Conservation (phyloP, 441 rosid species). For the Geranium incanum region DNA sequence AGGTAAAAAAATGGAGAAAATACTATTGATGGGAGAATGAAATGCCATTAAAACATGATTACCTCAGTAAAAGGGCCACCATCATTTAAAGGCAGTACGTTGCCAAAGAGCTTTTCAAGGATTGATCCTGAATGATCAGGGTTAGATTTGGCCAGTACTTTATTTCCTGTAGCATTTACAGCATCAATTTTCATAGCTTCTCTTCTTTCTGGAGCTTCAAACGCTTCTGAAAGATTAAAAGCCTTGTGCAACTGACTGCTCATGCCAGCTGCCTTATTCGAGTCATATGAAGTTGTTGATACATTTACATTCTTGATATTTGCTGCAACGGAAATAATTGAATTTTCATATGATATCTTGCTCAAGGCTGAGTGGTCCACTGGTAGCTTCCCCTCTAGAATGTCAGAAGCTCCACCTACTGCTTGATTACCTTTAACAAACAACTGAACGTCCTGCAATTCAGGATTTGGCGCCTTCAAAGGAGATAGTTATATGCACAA, state of each 20-base stretch:
- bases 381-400: slow-evolving; percentile 34
- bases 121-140: slow-evolving; percentile 46
- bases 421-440: slow-evolving; percentile 33
- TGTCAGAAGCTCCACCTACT: slow-evolving; percentile 33
- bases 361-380: slow-evolving; percentile 29
- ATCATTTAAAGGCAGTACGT: slow-evolving; percentile 45
- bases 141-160: slow-evolving; percentile 34
- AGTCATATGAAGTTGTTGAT: slow-evolving; percentile 36
- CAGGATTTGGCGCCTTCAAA: slow-evolving; percentile 47
- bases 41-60: slow-evolving; percentile 18
- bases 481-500: slow-evolving; percentile 14
- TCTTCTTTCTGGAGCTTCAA: slow-evolving; percentile 32
- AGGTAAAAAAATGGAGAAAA: not conserved
- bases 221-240: slow-evolving; percentile 36
- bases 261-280: slow-evolving; percentile 28
- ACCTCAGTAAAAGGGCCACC: slow-evolving; percentile 58
- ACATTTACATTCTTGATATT: slow-evolving; percentile 29
- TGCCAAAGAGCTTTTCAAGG: slow-evolving; percentile 71
- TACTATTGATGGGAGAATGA: not conserved
- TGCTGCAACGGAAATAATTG: slow-evolving; percentile 23
- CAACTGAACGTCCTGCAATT: slow-evolving; percentile 38
- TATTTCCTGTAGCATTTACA: slow-evolving; percentile 26
- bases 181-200: slow-evolving; percentile 37
- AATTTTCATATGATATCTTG: slow-evolving; percentile 33
- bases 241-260: slow-evolving; percentile 30